A percentile compares a stretch with the other conserved stretches of the same genome.
Conservation (phyloP, 257 asterid genomes). For the Datura wrightii region DNA sequence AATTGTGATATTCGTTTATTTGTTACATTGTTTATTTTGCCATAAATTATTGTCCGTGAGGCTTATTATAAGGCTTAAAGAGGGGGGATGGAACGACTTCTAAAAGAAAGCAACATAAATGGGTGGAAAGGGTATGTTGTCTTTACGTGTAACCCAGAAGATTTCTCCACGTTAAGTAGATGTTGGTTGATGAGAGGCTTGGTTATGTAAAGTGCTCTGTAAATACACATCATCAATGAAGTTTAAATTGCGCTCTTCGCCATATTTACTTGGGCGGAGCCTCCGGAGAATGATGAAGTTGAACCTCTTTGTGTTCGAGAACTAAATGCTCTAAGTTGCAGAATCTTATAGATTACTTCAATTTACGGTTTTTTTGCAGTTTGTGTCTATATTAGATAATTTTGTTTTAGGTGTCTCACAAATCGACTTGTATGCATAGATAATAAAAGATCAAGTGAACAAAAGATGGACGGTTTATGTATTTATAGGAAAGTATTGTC, state of each 20-base stretch:
- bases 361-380: background rate
- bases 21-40: slow-evolving; percentile 32
- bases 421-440: background rate
- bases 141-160: background rate
- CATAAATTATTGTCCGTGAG: background rate
- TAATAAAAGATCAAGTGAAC: background rate
- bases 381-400: background rate
- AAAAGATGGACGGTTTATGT: background rate
- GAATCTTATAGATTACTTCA: background rate
- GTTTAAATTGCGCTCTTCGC: background rate
- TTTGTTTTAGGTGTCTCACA: background rate
- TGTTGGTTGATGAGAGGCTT: slow-evolving; percentile 8
- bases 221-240: background rate
- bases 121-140: background rate
- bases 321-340: background rate
- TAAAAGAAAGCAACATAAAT: background rate
- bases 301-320: background rate
- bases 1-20: slow-evolving; percentile 35
- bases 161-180: background rate
- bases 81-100: slow-evolving; percentile 5
- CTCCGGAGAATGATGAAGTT: background rate
- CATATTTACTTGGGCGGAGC: slow-evolving; percentile 1
- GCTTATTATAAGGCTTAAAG: background rate
- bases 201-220: slow-evolving; percentile 18
- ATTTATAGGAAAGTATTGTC: background rate